A percentile compares a stretch with the other conserved stretches of the same genome.
Evolutionary conservation across 495 filamentous ascomycete genomes (phyloP).

Genomic region (Tricharina praecox): DNA sequence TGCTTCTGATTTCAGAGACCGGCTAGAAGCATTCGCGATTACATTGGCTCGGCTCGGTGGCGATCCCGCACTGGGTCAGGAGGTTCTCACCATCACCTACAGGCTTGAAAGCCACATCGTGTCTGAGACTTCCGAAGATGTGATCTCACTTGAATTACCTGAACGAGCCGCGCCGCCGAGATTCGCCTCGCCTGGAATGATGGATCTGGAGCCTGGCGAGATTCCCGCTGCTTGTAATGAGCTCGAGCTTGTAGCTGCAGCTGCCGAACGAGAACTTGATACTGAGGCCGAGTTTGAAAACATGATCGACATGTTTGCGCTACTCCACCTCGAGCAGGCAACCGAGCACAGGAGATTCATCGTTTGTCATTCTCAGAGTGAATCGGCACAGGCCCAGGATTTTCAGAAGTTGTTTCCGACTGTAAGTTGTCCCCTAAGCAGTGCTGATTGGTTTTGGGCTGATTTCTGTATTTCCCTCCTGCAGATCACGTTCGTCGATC

Average conservation of each 20-base stretch:
- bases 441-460: neutral
- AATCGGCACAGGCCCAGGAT: neutral
- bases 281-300: slow-evolving; percentile 19
- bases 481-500: neutral
- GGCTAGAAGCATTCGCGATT: slow-evolving; percentile 10
- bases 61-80: slow-evolving; percentile 8
- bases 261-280: no score
- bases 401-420: neutral
- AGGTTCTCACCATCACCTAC: neutral
- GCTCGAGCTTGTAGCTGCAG: no score
- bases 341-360: slow-evolving; percentile 19
- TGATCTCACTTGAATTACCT: neutral
- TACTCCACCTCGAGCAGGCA: slow-evolving; percentile 18
- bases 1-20: slow-evolving; percentile 5
- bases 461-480: neutral
- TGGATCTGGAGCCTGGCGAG: slow-evolving; percentile 4
- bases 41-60: slow-evolving; percentile 1
- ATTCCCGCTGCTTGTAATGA: slow-evolving; percentile 2
- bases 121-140: slow-evolving; percentile 7
- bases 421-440: neutral
- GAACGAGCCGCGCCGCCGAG: neutral
- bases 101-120: slow-evolving; percentile 10
- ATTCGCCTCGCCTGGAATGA: no score
- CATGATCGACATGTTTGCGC: slow-evolving; percentile 18
- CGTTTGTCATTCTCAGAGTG: slow-evolving; percentile 17